Base-by-base conservation (phyloP, 1,284 basidiomycete genomes). In the Schizopora paradoxa region DNA sequence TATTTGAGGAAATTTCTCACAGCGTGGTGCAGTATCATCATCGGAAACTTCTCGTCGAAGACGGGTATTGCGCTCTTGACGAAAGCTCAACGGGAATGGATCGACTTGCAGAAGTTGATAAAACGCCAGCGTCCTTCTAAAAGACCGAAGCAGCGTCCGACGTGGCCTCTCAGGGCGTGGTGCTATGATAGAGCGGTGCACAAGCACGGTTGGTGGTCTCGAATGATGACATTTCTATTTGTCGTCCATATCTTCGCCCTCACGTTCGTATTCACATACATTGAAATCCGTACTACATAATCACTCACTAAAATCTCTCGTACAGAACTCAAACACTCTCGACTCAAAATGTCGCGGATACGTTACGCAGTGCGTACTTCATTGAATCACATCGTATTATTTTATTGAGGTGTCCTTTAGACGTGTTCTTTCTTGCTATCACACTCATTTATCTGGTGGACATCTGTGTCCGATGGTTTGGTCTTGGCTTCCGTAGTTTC, bases 141-240 rank as follows among this genome's bases (percentile, higher is more conserved):
- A 58, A 70, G 89, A 33, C 91, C 92, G 0, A 75, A 79, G 49
- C 63, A 53, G 8, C 69, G 74, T 19, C 91, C 82, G 5, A 70
- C 61, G 4, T 78, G 65, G 60, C 56, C 47, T 0, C 56, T 93
- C 19, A 72, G 86, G 37, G 72, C 76, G 16, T 98, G 95, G 94
- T 98, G 95, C 62, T 97, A 85, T 63, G 85, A 93, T 51, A 79
- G 91, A 26, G 91, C 94, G 0, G 82, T 91, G 16, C 76, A 82
- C 49, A 98, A 98, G 64, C 86, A 93, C 55, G 95, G 95, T 0
- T 94, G 87, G 82, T 99, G 95, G 94, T 79, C 87, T 13, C 73
- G 86, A 40, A 69, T 68, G 47, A 90, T 95, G 80, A 94, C 91
- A 0, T 61, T 79, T 10, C 62, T 96, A 19, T 95, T 95, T 59